phyloP scores from a whole-genome alignment of 768 basidiomycete species.

The Xerocomus potaroensis region DNA sequence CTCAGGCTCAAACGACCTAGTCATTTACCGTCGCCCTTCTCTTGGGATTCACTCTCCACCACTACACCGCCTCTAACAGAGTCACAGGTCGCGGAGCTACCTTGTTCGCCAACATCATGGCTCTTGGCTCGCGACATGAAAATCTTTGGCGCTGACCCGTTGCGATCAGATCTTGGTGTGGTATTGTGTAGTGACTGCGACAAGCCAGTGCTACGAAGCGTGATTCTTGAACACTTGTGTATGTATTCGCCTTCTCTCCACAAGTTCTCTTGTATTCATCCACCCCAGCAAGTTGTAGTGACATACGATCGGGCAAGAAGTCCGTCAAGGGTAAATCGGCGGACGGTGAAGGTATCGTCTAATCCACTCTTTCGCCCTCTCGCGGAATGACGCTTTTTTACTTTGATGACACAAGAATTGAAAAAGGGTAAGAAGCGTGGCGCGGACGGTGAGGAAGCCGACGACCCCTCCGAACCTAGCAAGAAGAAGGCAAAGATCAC shows the following conservation, averaged over 20 bases:
- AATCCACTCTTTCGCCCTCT: neutral
- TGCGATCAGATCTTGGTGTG: constrained; percentile 61
- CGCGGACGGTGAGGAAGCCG: constrained; percentile 63
- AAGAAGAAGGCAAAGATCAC: constrained; percentile 82
- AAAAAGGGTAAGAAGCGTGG: constrained; percentile 78
- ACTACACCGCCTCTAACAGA: constrained; percentile 29
- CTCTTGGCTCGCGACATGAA: constrained; percentile 85
- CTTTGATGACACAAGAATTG: constrained; percentile 27
- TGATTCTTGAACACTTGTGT: constrained; percentile 75
- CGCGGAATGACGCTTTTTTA: constrained; percentile 2
- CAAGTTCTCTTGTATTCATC: constrained; percentile 3
- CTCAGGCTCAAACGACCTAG: constrained; percentile 41
- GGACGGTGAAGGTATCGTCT: constrained; percentile 42
- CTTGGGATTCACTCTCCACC: constrained; percentile 48
- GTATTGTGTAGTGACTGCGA: constrained; percentile 77
- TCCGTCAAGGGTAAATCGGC: constrained; percentile 49
- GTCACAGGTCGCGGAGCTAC: constrained; percentile 40
- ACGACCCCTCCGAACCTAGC: constrained; percentile 59
- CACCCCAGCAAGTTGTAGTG: constrained; percentile 53
- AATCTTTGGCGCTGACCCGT: constrained; percentile 75
- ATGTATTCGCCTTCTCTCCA: constrained; percentile 19
- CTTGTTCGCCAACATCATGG: constrained; percentile 80
- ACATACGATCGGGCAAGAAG: constrained; percentile 54
- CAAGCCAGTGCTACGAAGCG: constrained; percentile 77
- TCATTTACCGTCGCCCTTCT: constrained; percentile 53